A percentile compares a stretch with the other conserved stretches of the same genome.
Conservation (phyloP, 2,329 filamentous ascomycete species). For the Triangularia setosa region DNA sequence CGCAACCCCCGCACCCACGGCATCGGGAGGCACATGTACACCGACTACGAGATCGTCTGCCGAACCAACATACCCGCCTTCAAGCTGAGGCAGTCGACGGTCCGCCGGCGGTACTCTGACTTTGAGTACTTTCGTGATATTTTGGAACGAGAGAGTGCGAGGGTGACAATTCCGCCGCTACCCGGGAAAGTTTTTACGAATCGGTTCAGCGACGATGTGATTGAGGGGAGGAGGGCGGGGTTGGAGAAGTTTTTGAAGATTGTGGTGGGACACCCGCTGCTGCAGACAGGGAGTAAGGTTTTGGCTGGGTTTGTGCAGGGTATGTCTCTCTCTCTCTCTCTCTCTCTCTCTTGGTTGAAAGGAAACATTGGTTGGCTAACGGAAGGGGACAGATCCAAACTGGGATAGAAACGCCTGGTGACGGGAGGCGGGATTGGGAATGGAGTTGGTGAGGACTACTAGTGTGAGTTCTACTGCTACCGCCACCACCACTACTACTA, state of each 20-base stretch:
- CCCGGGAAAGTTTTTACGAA: conserved; percentile 98
- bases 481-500: conserved; percentile 7
- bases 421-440: conserved; percentile 33
- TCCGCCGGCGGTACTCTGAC: conserved; percentile 92
- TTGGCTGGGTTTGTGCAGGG: conserved; percentile 95
- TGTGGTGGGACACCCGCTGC: conserved; percentile 88
- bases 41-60: conserved; percentile 96
- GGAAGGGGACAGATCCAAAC: conserved; percentile 59
- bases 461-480: background rate
- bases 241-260: conserved; percentile 96
- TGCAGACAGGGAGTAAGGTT: conserved; percentile 98
- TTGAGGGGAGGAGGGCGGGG: conserved; percentile 87
- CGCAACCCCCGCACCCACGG: conserved; percentile 92
- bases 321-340: conserved; percentile 40
- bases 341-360: conserved; percentile 17
- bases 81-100: conserved; percentile 84
- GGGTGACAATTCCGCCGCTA: conserved; percentile 91
- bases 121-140: conserved; percentile 99
- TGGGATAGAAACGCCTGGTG: conserved; percentile 92
- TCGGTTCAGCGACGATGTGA: conserved; percentile 96
- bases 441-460: background rate
- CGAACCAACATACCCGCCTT: conserved; percentile 98
- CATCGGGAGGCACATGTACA: conserved; percentile 87
- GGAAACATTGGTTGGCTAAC: background rate
- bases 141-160: conserved; percentile 87